phyloP scores from a whole-genome alignment of 2,329 filamentous ascomycete genomes.

The Colletotrichum sp. region DNA sequence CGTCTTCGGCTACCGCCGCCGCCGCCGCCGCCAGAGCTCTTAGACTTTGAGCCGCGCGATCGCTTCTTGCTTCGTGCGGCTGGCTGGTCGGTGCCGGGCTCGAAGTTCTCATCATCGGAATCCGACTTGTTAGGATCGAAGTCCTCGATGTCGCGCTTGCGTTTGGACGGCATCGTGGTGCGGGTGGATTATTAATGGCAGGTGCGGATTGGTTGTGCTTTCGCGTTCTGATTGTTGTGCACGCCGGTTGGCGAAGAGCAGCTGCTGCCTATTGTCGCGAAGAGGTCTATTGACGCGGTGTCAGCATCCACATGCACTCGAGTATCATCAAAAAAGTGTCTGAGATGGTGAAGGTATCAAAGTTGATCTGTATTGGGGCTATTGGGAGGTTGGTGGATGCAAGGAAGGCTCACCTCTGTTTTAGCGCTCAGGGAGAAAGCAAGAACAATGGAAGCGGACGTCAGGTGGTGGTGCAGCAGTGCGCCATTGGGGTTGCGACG shows the following conservation, averaged over 20 bases:
- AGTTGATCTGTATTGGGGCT: background rate
- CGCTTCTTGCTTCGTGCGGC: constrained; percentile 44
- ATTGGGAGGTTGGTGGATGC: background rate
- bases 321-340: background rate
- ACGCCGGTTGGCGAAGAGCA: background rate
- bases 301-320: background rate
- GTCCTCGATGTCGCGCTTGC: constrained; percentile 61
- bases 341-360: background rate
- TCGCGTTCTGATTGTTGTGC: constrained; percentile 8
- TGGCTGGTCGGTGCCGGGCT: constrained; percentile 51
- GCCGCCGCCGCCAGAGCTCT: constrained; percentile 36
- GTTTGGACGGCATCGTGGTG: constrained; percentile 50
- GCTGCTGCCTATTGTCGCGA: background rate
- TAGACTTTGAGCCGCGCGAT: constrained; percentile 32
- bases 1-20: constrained; percentile 35
- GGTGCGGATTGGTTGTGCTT: background rate
- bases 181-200: background rate
- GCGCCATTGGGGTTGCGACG: constrained; percentile 3
- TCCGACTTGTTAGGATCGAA: constrained; percentile 73
- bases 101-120: constrained; percentile 69
- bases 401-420: constrained; percentile 6
- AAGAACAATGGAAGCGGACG: constrained; percentile 13
- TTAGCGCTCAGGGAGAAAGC: constrained; percentile 8
- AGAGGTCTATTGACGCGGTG: background rate
- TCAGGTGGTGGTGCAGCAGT: constrained; percentile 1